Conservation (phyloP, 192 early-diverging fungal species). For the Coemansia sp. region DNA sequence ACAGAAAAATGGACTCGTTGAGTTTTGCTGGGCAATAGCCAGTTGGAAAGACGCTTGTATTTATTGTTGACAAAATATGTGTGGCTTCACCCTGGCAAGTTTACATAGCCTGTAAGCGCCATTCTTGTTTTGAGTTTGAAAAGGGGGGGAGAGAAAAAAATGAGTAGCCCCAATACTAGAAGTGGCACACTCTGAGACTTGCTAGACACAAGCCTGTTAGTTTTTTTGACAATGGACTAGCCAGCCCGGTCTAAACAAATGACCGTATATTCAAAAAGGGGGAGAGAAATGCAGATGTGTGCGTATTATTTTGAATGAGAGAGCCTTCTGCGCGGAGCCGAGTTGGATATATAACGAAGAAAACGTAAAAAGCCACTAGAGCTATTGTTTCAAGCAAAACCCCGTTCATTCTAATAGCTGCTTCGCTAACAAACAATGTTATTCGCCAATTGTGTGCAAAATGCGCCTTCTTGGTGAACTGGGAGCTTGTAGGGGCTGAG, state of each 20-base stretch:
- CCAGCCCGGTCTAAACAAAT: neutral
- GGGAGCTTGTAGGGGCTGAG: neutral
- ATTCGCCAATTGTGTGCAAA: neutral
- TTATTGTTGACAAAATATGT: conserved; percentile 6
- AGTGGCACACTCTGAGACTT: neutral
- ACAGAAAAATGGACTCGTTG: conserved; percentile 13
- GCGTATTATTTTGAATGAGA: neutral
- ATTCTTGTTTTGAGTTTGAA: conserved; percentile 6
- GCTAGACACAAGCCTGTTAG: neutral
- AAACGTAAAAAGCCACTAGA: conserved; percentile 1
- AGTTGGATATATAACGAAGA: neutral
- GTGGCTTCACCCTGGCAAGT: conserved; percentile 8
- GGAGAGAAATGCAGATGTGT: neutral
- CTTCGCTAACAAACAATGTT: neutral
- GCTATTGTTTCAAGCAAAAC: neutral
- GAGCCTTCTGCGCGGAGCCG: neutral
- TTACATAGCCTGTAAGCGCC: neutral
- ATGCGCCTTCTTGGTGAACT: neutral
- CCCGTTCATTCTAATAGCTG: neutral
- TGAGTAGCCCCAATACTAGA: neutral
- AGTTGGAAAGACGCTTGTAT: neutral
- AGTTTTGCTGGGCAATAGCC: neutral
- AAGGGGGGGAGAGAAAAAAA: neutral
- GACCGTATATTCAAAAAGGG: neutral
- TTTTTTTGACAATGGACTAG: neutral